Percentiles rank a stretch among this genome's conserved stretches.
Evolutionary conservation across 768 basidiomycete species (phyloP).

Genomic region (Boletus eberwhitei): DNA sequence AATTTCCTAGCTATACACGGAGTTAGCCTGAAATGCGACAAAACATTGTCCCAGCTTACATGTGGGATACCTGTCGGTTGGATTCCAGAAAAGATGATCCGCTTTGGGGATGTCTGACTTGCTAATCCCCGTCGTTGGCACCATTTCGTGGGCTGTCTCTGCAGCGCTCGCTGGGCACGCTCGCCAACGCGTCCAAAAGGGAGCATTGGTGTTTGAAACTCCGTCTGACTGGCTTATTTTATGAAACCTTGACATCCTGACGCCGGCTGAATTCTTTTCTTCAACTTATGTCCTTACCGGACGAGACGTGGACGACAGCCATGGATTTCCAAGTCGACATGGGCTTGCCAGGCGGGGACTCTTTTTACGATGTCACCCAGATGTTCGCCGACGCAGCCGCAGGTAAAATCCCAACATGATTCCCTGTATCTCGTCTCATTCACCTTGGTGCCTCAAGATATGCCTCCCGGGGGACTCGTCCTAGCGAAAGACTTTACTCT

Average conservation of each 20-base stretch:
- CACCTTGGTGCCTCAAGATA: conserved; percentile 40
- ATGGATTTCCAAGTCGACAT: conserved; percentile 18
- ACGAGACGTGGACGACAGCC: conserved; percentile 4
- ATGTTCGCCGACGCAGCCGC: conserved; percentile 57
- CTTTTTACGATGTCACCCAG: conserved; percentile 61
- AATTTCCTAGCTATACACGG: conserved; percentile 76
- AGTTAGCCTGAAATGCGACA: conserved; percentile 4
- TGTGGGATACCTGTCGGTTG: conserved; percentile 93
- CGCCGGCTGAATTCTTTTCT: neutral
- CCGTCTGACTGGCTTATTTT: conserved; percentile 15
- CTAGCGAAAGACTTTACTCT: conserved; percentile 70
- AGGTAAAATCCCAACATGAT: conserved; percentile 40
- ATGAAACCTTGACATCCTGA: conserved; percentile 8
- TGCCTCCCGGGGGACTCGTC: conserved; percentile 60
- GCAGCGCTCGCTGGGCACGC: conserved; percentile 5
- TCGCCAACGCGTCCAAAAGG: conserved; percentile 8
- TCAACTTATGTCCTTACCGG: conserved; percentile 3
- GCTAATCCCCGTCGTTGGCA: conserved; percentile 7
- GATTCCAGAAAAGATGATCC: conserved; percentile 83
- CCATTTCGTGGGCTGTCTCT: neutral
- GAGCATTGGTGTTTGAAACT: conserved; percentile 31
- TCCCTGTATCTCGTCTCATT: conserved; percentile 1
- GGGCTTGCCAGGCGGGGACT: conserved; percentile 51
- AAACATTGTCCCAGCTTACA: conserved; percentile 40
- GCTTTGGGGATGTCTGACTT: conserved; percentile 9